A percentile compares a stretch with the other conserved stretches of the same genome.
Conservation (phyloP, 1,139 yeast genomes). For the Suzukiozyma palmioleophila region DNA sequence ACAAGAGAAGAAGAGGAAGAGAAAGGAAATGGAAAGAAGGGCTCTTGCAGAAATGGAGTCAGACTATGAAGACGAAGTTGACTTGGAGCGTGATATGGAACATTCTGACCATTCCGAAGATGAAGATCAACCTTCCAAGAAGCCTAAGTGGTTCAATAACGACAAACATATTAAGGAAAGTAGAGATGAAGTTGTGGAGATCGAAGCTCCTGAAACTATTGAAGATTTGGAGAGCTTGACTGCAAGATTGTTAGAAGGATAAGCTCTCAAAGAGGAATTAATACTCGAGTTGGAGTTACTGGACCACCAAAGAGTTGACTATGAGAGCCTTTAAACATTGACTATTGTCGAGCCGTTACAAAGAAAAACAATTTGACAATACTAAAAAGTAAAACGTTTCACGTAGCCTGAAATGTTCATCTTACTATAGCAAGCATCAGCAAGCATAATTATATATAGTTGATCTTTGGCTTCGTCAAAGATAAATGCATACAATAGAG, state of each 20-base stretch:
- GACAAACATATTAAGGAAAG: slow-evolving; percentile 17
- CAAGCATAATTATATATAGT: too few relatives aligned
- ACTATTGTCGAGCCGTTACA: too few relatives aligned
- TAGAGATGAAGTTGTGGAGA: slow-evolving; percentile 51
- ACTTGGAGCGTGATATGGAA: slow-evolving; percentile 49
- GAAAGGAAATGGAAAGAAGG: slow-evolving; percentile 71
- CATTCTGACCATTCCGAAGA: slow-evolving; percentile 23
- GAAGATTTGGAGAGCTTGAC: slow-evolving; percentile 94
- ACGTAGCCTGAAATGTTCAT: too few relatives aligned
- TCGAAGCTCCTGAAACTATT: slow-evolving; percentile 83
- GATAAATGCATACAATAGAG: neutral
- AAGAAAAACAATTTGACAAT: too few relatives aligned
- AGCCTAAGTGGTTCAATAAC: slow-evolving; percentile 57
- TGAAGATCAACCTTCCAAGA: slow-evolving; percentile 46
- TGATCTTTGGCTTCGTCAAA: too few relatives aligned
- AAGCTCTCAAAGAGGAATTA: slow-evolving; percentile 2
- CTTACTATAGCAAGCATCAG: too few relatives aligned
- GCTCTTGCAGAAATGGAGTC: slow-evolving; percentile 42
- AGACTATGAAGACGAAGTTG: slow-evolving; percentile 28
- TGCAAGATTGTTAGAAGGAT: slow-evolving; percentile 45
- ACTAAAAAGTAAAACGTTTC: too few relatives aligned
- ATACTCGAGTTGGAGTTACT: too few relatives aligned
- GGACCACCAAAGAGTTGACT: too few relatives aligned
- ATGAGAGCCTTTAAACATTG: too few relatives aligned
- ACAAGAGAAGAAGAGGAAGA: slow-evolving; percentile 82